Evolutionary conservation across 2,329 filamentous ascomycete genomes (phyloP).

Genomic region (Calonectria pseudoturangicola): DNA sequence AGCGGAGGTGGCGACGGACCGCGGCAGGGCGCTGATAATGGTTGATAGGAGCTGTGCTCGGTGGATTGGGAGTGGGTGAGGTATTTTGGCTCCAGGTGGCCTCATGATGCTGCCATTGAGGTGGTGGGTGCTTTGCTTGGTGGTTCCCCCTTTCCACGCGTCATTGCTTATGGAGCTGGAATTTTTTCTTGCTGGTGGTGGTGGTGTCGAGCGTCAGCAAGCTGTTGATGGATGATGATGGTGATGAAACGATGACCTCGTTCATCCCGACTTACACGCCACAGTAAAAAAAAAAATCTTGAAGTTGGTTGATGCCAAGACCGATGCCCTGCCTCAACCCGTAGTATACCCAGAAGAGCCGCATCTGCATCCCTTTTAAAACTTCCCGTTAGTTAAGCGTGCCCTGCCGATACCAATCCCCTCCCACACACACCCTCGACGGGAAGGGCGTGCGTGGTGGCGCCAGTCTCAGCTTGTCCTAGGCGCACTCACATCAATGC

Average conservation of each 20-base stretch:
- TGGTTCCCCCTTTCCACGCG: slow-evolving; percentile 8
- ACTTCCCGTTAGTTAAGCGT: slow-evolving; percentile 14
- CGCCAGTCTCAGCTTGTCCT: slow-evolving; percentile 29
- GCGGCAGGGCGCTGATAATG: slow-evolving; percentile 15
- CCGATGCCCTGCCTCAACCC: background rate
- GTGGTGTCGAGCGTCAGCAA: slow-evolving; percentile 3
- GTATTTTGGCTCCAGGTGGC: slow-evolving; percentile 32
- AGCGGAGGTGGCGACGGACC: slow-evolving; percentile 34
- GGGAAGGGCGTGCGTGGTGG: slow-evolving; percentile 18
- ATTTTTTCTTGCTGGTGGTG: background rate
- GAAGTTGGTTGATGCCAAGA: slow-evolving; percentile 29
- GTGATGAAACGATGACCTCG: background rate
- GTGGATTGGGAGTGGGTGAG: slow-evolving; percentile 22
- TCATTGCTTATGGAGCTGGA: background rate
- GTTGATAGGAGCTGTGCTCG: slow-evolving; percentile 20
- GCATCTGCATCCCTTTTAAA: slow-evolving; percentile 19
- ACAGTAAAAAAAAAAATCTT: background rate
- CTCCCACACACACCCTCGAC: background rate
- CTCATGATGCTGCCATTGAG: slow-evolving; percentile 27
- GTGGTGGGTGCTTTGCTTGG: background rate
- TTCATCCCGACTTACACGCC: background rate
- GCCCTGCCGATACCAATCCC: slow-evolving; percentile 7
- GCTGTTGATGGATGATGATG: no score
- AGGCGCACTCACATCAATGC: slow-evolving; percentile 10
- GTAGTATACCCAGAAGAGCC: slow-evolving; percentile 31